Conservation (phyloP, 495 filamentous ascomycete species). For the Cryomyces minteri region DNA sequence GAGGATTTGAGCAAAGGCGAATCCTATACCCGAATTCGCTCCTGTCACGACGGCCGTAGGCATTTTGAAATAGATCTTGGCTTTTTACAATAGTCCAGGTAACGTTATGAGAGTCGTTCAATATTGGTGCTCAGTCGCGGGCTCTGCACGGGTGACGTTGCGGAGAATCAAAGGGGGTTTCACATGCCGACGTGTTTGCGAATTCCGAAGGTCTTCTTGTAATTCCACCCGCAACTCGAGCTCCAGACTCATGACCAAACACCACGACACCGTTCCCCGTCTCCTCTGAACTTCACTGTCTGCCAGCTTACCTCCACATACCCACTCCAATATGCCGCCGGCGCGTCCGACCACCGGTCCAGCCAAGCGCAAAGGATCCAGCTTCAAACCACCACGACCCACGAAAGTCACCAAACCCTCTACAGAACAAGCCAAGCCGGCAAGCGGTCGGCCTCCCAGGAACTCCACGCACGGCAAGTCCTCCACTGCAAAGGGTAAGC, state of each 20-base stretch:
- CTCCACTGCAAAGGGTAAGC: background rate
- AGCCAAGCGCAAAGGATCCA: background rate
- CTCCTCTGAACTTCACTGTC: too few relatives aligned
- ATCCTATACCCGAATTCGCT: slow-evolving; percentile 17
- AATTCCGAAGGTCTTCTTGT: too few relatives aligned
- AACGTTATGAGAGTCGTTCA: too few relatives aligned
- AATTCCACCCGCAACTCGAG: too few relatives aligned
- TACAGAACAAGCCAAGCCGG: background rate
- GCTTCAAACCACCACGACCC: background rate
- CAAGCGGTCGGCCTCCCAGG: background rate
- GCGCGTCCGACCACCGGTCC: background rate
- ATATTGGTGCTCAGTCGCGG: too few relatives aligned
- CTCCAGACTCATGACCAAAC: too few relatives aligned
- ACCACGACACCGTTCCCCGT: too few relatives aligned
- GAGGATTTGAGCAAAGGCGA: slow-evolving; percentile 10
- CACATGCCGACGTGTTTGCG: too few relatives aligned
- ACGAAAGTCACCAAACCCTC: background rate
- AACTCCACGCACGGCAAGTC: background rate
- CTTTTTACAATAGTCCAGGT: too few relatives aligned
- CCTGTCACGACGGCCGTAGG: slow-evolving; percentile 20
- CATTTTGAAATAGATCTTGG: slow-evolving; percentile 3
- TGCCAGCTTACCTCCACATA: too few relatives aligned
- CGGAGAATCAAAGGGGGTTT: too few relatives aligned
- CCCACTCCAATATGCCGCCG: background rate
- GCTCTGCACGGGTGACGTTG: too few relatives aligned